Base-by-base conservation (phyloP, 352 stramenopile genomes). In the Phytophthora quininea region DNA sequence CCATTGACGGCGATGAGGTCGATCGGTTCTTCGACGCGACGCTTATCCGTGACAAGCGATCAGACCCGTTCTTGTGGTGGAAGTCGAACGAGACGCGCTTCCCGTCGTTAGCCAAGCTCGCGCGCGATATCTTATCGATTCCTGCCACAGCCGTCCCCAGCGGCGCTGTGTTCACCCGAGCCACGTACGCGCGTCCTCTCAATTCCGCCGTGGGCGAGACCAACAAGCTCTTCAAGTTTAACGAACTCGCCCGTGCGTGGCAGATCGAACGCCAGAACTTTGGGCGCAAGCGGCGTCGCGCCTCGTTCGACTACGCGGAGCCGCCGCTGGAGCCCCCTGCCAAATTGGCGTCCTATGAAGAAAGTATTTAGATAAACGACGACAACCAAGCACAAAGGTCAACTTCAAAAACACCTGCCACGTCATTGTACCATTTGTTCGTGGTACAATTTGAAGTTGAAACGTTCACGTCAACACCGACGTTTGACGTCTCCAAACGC, bases 11-110 rank as follows among this genome's bases (percentile, higher is more conserved):
- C 1, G 84, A 93, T 38, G 84, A 93, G 42, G 84, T 93, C 3
- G 84, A 93, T 59, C 80, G 84, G n/a, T 93, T 93, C 68, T 93
- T 93, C 29, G 84, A 93, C 30, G 84, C 84, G 7, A 93, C 84
- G 40, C 75, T 93, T 31, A 88, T 93, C 59, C 82, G 84, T 7
- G 84, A 93, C 69, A 93, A 93, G 62, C 79, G 82, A 12, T 93
- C 84, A 10, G 84, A 93, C 49, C 84, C 84, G 56, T 90, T 93
- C 49, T 55, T 93, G 56, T 93, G 84, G 84, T 93, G 84, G 84
- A 93, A 90, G 62, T 93, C 84, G 46, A 93, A 93, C 62, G 84
- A 89, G 60, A 91, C 84, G 38, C 80, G 84, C 31, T 93, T 93
- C 57, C 84, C 84, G 0, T 68, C 67, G 4, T 58, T 93, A n/a